A percentile compares a stretch with the other conserved stretches of the same genome.
Evolutionary conservation across 441 rosid genomes (phyloP).

Genomic region (Populus hybrid): DNA sequence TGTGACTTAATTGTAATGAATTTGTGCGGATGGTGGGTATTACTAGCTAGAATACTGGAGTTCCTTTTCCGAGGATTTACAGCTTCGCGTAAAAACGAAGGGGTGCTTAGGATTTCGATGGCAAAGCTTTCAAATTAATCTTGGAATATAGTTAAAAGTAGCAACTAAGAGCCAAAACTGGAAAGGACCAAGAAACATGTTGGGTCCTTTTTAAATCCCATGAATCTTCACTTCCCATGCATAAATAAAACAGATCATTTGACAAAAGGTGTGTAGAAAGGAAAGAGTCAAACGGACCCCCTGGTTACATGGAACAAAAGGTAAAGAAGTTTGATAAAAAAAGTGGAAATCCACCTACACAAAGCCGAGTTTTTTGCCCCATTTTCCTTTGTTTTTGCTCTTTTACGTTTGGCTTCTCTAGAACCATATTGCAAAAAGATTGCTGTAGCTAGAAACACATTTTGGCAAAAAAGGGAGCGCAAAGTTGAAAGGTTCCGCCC

Average conservation of each 20-base stretch:
- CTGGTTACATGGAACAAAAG: background rate
- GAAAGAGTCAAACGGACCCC: background rate
- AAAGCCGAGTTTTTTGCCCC: background rate
- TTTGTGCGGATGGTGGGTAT: too few species aligned
- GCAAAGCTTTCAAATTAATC: too few species aligned
- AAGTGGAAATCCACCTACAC: background rate
- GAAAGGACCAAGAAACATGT: background rate
- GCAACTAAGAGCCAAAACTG: background rate
- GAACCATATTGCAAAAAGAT: background rate
- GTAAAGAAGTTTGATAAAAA: background rate
- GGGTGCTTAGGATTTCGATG: background rate
- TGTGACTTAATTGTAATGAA: too few species aligned
- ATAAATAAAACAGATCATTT: background rate
- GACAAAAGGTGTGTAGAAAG: background rate
- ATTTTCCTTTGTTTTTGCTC: background rate
- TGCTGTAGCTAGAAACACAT: background rate
- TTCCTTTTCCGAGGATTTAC: too few species aligned
- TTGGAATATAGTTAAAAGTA: background rate
- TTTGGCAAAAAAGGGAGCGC: background rate
- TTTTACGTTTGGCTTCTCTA: background rate
- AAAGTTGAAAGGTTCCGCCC: background rate
- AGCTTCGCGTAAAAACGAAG: too few species aligned
- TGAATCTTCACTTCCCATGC: background rate
- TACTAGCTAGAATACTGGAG: too few species aligned
- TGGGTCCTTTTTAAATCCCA: background rate